A percentile compares a stretch with the other conserved stretches of the same genome.
Conservation (phyloP, 306 rosid genomes). For the Luffa acutangula region DNA sequence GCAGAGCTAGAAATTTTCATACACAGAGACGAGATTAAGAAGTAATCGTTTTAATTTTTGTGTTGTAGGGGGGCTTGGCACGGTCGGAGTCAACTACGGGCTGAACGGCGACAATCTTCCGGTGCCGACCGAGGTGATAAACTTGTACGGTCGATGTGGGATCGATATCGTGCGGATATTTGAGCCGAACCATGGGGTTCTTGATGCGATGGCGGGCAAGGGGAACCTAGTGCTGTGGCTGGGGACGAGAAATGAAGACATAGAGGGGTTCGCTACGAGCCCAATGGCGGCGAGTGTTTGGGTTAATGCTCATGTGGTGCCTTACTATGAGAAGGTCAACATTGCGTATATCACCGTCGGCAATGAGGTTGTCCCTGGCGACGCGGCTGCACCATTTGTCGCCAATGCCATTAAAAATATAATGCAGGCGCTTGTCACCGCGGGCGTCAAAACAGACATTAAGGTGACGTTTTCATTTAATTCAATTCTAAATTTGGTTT, state of each 20-base stretch:
- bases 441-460: background rate
- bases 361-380: constrained; percentile 22
- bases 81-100: constrained; percentile 11
- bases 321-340: background rate
- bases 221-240: background rate
- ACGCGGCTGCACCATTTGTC: background rate
- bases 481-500: background rate
- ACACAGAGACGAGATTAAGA: too few species aligned
- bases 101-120: constrained; percentile 14
- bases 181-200: background rate
- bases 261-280: background rate
- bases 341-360: constrained; percentile 13
- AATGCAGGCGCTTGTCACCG: background rate
- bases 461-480: background rate
- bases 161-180: constrained; percentile 4
- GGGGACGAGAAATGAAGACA: constrained; percentile 5
- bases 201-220: background rate
- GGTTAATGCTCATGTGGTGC: constrained; percentile 18
- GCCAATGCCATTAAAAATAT: constrained; percentile 9
- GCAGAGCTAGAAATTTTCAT: too few species aligned
- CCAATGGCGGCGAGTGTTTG: constrained; percentile 12
- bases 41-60: background rate
- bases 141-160: background rate
- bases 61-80: background rate
- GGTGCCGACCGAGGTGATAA: background rate